A percentile compares a stretch with the other conserved stretches of the same genome.
These are phyloP conservation scores for Madurella fahalii DNA, from an alignment of 2,329 filamentous ascomycete genomes.

Conservation along the genomic window DNA sequence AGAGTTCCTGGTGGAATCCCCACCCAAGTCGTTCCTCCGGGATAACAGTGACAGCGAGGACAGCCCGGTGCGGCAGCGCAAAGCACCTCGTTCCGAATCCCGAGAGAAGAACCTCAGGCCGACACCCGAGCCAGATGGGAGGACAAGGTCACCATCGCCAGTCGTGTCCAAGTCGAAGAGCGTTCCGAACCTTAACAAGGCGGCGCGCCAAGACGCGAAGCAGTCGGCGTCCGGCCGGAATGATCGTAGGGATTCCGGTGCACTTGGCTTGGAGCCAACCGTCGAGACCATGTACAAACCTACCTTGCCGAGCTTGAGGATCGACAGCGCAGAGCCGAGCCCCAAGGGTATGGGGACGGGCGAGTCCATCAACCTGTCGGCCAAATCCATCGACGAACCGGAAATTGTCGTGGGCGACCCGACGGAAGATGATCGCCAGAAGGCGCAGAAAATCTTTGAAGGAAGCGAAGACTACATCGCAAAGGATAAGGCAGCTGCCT, in stretches of 20 bases:
- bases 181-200: constrained; percentile 24
- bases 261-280: constrained; percentile 42
- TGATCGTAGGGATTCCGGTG: constrained; percentile 35
- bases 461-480: constrained; percentile 77
- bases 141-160: constrained; percentile 23
- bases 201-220: constrained; percentile 14
- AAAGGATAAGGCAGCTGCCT: constrained; percentile 76
- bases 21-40: constrained; percentile 47
- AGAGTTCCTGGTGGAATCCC: constrained; percentile 29
- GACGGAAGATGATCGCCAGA: constrained; percentile 66
- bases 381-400: constrained; percentile 53
- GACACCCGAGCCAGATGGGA: constrained; percentile 8
- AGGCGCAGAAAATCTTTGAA: constrained; percentile 78
- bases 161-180: constrained; percentile 28
- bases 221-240: constrained; percentile 29
- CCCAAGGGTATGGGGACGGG: constrained; percentile 28
- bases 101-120: constrained; percentile 19
- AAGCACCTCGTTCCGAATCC: constrained; percentile 10
- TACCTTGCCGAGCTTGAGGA: constrained; percentile 40
- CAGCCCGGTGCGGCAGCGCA: constrained; percentile 28
- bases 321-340: constrained; percentile 41
- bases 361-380: constrained; percentile 20
- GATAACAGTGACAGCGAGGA: constrained; percentile 50
- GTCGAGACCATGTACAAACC: constrained; percentile 38
- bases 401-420: constrained; percentile 55